Evolutionary conservation across 2,329 filamentous ascomycete species (phyloP).

Genomic region (Talaromyces sp.): DNA sequence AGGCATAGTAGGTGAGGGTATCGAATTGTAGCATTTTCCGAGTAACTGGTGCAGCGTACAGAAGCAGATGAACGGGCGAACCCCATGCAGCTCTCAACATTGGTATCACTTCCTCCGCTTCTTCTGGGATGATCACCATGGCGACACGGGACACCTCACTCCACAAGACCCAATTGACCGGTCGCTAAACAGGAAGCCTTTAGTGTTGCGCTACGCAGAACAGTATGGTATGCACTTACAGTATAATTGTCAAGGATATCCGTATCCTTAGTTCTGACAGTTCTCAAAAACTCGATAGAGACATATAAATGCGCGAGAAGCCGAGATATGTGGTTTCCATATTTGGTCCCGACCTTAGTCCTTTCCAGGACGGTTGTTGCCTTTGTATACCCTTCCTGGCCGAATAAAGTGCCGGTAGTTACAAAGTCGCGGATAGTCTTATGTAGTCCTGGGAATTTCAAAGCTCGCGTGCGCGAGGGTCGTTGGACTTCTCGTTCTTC

Average conservation of each 20-base stretch:
- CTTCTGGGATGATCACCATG: constrained; percentile 60
- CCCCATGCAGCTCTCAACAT: background rate
- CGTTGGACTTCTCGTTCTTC: constrained; percentile 54
- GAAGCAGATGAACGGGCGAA: constrained; percentile 44
- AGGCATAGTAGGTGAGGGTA: constrained; percentile 49
- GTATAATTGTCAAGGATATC: constrained; percentile 42
- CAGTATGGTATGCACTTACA: constrained; percentile 7
- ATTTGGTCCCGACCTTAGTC: constrained; percentile 20
- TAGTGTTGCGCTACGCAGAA: no score
- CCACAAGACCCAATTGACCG: constrained; percentile 59
- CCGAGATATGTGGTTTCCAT: constrained; percentile 19
- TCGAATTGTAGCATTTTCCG: constrained; percentile 60
- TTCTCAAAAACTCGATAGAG: constrained; percentile 49
- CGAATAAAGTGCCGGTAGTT: constrained; percentile 40
- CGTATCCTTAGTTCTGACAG: constrained; percentile 35
- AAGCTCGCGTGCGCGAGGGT: constrained; percentile 39
- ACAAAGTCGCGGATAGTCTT: constrained; percentile 45
- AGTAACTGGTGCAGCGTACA: constrained; percentile 60
- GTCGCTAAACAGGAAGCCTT: constrained; percentile 27
- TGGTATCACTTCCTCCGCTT: constrained; percentile 55
- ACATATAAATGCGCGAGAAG: constrained; percentile 34
- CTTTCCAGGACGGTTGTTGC: background rate
- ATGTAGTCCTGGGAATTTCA: constrained; percentile 48
- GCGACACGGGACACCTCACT: constrained; percentile 31
- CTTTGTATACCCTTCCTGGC: background rate